Percentiles rank a stretch among this genome's conserved stretches.
Conservation (phyloP, 2,329 filamentous ascomycete species). For the Cladorrhinum sp. region DNA sequence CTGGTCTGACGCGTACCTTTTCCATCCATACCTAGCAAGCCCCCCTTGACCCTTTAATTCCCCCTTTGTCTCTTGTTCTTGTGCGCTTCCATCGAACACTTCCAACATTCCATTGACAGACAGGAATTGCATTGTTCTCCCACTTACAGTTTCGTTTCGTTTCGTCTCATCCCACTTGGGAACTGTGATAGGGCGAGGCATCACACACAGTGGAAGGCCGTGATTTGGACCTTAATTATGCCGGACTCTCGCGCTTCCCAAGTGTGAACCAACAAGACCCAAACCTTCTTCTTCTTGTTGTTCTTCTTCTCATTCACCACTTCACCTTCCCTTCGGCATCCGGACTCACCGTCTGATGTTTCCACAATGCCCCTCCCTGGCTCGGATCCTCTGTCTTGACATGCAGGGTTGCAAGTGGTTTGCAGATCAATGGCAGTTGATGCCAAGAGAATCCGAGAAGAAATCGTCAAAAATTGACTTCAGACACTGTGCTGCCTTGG, state of each 20-base stretch:
- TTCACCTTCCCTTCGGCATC: not conserved
- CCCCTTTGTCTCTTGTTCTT: constrained; percentile 9
- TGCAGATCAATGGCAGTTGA: constrained; percentile 15
- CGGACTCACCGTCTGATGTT: constrained; percentile 14
- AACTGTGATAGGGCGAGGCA: not conserved
- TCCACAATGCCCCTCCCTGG: not conserved
- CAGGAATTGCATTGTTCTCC: not conserved
- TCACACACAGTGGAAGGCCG: not conserved
- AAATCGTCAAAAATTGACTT: not conserved
- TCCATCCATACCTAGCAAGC: not conserved
- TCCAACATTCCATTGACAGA: not conserved
- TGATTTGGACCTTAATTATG: not conserved
- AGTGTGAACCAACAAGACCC: not conserved
- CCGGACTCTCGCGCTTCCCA: not conserved
- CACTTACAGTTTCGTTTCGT: not conserved
- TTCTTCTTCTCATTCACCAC: too few relatives aligned
- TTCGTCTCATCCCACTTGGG: not conserved
- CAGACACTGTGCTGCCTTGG: constrained; percentile 17
- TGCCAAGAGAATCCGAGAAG: constrained; percentile 8
- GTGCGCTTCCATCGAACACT: not conserved
- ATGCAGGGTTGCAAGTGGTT: constrained; percentile 12
- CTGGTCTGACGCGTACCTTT: constrained; percentile 10
- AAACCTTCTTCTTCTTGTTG: not conserved
- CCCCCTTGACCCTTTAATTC: constrained; percentile 23
- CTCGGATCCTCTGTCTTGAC: constrained; percentile 7